Evolutionary conservation across 2,329 filamentous ascomycete genomes (phyloP).

Genomic region (Pseudogymnoascus destructans): DNA sequence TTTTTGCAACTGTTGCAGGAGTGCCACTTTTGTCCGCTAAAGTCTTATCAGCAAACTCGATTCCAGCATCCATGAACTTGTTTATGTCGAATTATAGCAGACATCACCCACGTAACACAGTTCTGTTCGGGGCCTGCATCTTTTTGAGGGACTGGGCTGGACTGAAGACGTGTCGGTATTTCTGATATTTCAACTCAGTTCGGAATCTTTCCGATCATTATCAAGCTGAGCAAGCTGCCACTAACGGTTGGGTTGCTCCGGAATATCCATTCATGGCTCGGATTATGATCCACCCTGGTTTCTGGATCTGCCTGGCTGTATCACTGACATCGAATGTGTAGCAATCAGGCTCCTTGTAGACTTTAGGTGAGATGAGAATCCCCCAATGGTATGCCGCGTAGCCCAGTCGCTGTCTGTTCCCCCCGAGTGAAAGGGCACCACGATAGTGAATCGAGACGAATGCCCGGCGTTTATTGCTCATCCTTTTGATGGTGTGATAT

Average conservation of each 20-base stretch:
- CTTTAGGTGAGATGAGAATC: neutral
- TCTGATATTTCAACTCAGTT: neutral
- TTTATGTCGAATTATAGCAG: neutral
- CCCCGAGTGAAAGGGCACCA: neutral
- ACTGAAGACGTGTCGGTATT: neutral
- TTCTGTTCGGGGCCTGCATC: neutral
- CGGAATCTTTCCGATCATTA: neutral
- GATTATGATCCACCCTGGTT: neutral
- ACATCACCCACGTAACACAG: neutral
- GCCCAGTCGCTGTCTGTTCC: neutral
- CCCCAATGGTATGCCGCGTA: neutral
- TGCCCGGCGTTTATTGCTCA: neutral
- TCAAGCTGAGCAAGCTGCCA: neutral
- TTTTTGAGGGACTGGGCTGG: neutral
- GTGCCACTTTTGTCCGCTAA: neutral
- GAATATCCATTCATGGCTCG: neutral
- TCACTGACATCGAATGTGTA: neutral
- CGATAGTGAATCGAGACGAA: neutral
- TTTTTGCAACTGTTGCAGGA: neutral
- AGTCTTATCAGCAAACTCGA: neutral
- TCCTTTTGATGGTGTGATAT: neutral
- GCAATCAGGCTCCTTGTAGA: neutral
- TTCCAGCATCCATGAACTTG: neutral
- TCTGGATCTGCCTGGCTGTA: neutral
- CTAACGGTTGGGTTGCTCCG: neutral